Evolutionary conservation across 2,329 filamentous ascomycete species (phyloP), one percentile per base, ranked within the genome.

Genomic region (Alternaria solani): DNA sequence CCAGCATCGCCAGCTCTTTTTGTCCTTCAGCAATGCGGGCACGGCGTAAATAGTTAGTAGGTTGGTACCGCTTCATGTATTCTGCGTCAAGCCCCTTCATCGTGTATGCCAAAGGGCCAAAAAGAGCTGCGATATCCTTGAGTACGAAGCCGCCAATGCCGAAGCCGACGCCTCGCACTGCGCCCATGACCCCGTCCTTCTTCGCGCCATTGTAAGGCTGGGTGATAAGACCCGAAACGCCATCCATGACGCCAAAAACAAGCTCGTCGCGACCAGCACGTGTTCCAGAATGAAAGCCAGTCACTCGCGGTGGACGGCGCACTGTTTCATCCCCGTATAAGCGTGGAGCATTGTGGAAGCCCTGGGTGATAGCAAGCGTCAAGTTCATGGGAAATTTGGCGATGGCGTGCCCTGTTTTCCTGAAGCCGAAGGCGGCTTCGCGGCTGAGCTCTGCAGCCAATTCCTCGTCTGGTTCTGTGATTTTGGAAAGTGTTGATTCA

Each of bases 311-410:
- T 1, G 88, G 87, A 2, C 84, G 83, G 4, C 89, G 84, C 2
- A 92, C 89, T 1, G 89, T 91, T 49, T 87, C 84, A 67, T 92
- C 89, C 14, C 89, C 89, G 66, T 91, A 92, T 0, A 92, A 81
- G 2, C 88, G 84, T 1, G 89, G 89, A 0, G 88, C 88, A 64
- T 91, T 91, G 73, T 91, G 89, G 64, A 91, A 91, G 1, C 89
- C 89, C 70, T 91, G 88, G 1, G 87, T 87, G 2, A 91, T 72
- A 0, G 87, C 87, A 41, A 90, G 77, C 0, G 85, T 82, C 2
- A 91, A 74, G 66, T 89, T 84, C 64, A 89, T 85, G 0, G 89
- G 89, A 0, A 87, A 85, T 61, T 80, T 82, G 7, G 81, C 82
- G 4, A 89, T 76, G 4, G 87, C 85, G 2, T 79, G 72, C 0